Percentiles rank a stretch among this genome's conserved stretches.
Evolutionary conservation across 495 filamentous ascomycete species (phyloP).

Genomic region (Aspergillus hancockii): DNA sequence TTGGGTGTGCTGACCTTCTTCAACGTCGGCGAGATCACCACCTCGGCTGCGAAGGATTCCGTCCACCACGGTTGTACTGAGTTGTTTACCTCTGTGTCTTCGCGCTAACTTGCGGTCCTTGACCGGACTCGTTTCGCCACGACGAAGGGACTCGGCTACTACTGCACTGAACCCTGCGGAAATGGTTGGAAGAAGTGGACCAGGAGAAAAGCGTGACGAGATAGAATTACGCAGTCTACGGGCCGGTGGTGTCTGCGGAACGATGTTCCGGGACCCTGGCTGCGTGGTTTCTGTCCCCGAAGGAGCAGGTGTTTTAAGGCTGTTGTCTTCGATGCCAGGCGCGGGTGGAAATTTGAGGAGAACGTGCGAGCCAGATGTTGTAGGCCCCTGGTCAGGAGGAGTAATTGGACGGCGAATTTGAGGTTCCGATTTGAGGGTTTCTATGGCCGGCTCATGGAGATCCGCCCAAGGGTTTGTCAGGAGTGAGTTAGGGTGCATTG

Average conservation of each 20-base stretch:
- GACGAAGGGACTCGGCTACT: conserved; percentile 61
- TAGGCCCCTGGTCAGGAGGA: conserved; percentile 25
- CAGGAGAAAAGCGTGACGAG: conserved; percentile 47
- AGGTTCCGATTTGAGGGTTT: conserved; percentile 25
- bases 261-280: conserved; percentile 22
- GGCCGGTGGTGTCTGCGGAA: conserved; percentile 38
- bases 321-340: conserved; percentile 32
- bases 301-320: conserved; percentile 23
- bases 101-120: conserved; percentile 33
- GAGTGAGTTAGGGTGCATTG: conserved; percentile 36
- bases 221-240: conserved; percentile 38
- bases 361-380: conserved; percentile 35
- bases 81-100: conserved; percentile 29
- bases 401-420: conserved; percentile 32
- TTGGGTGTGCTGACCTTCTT: conserved; percentile 19
- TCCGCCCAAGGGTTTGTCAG: conserved; percentile 47
- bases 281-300: conserved; percentile 16
- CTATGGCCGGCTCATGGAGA: conserved; percentile 17
- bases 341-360: conserved; percentile 42
- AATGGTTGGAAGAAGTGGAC: conserved; percentile 50
- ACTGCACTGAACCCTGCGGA: conserved; percentile 59
- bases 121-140: conserved; percentile 46
- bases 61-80: conserved; percentile 32
- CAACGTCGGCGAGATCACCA: conserved; percentile 16
- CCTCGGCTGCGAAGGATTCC: conserved; percentile 22